These are phyloP conservation scores for Ophiocordyceps robertsii DNA, from an alignment of 2,329 filamentous ascomycete genomes.

Conservation along the genomic window DNA sequence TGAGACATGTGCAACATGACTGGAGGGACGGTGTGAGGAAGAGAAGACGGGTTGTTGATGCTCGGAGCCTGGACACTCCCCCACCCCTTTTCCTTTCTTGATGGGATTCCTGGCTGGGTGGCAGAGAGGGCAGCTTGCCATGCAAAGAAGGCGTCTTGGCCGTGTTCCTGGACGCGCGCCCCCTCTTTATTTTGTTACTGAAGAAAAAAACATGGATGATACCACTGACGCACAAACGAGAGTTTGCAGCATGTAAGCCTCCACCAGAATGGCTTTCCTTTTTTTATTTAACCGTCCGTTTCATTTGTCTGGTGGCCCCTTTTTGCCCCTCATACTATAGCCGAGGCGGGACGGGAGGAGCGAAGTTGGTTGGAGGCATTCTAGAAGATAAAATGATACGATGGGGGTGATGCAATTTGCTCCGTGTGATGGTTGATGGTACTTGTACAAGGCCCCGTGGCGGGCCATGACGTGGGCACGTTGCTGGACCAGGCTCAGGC, in stretches of 20 bases:
- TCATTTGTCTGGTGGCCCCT: neutral
- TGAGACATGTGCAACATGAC: too few species aligned
- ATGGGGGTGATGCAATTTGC: neutral
- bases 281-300: constrained; percentile 9
- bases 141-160: neutral
- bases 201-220: constrained; percentile 23
- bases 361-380: neutral
- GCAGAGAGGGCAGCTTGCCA: neutral
- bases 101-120: neutral
- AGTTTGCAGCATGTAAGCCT: constrained; percentile 12
- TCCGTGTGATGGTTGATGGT: constrained; percentile 6
- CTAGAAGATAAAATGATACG: neutral
- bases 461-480: neutral
- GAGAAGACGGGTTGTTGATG: too few species aligned
- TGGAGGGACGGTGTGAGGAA: too few species aligned
- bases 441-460: neutral
- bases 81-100: too few species aligned
- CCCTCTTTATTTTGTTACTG: constrained; percentile 10
- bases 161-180: neutral
- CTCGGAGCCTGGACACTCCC: too few species aligned
- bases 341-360: neutral
- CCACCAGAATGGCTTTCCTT: constrained; percentile 4
- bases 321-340: constrained; percentile 1
- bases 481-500: neutral
- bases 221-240: constrained; percentile 26